phyloP scores from a whole-genome alignment of 441 rosid species.

The Adansonia gregorii region DNA sequence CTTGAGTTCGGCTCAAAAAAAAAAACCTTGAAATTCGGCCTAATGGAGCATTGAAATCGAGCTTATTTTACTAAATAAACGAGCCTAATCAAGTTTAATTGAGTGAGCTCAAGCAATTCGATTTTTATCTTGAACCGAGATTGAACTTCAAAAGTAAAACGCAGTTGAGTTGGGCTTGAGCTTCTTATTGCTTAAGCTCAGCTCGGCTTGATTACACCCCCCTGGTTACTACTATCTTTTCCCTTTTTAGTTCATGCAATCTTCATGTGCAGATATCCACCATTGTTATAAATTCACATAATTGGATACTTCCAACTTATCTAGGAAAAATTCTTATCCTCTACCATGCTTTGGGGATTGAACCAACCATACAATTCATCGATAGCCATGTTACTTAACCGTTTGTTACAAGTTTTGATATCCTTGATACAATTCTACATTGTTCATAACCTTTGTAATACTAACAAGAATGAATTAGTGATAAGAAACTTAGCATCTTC shows the following conservation, averaged over 20 bases:
- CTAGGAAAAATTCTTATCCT: not conserved
- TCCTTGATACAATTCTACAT: not conserved
- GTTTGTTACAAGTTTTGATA: not conserved
- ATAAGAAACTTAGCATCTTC: constrained; percentile 15
- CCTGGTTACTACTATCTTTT: too few species aligned
- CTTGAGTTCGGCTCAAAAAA: too few species aligned
- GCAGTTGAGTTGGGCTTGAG: too few species aligned
- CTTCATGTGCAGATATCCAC: constrained; percentile 1
- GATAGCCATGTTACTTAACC: not conserved
- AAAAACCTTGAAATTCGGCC: too few species aligned
- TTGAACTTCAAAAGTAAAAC: too few species aligned
- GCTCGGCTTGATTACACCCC: too few species aligned
- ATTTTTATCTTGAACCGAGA: too few species aligned
- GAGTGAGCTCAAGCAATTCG: too few species aligned
- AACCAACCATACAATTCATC: not conserved
- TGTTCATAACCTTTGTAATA: not conserved
- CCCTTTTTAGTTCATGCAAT: not conserved
- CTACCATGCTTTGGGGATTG: constrained; percentile 17
- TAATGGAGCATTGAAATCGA: too few species aligned
- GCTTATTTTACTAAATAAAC: too few species aligned
- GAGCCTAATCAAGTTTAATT: too few species aligned
- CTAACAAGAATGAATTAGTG: not conserved
- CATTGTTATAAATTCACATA: not conserved
- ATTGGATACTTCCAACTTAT: not conserved
- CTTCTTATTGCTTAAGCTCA: too few species aligned